Evolutionary conservation across 2,329 filamentous ascomycete genomes (phyloP), one percentile per base, ranked within the genome.

Genomic region (Nemania abortiva): DNA sequence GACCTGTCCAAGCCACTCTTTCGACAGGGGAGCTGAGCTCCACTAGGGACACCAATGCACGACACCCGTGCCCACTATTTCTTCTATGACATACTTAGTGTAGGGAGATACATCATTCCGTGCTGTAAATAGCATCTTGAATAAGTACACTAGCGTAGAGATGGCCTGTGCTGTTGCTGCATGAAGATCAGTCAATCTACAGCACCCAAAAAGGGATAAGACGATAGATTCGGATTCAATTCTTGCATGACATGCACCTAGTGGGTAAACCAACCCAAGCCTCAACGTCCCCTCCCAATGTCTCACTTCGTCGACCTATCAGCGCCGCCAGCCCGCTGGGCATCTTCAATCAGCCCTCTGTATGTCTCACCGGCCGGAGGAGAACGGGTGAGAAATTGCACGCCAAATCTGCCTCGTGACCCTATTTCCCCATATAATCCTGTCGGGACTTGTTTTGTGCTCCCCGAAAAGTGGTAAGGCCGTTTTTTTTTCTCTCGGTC

Each of bases 271-370:
- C 13, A 7, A 9, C 37, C 37, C 37, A 42, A 42, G 39, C 39
- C 39, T 42, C 39, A 42, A 15, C 15, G 39, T 42, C 39, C 15
- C 39, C 39, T 42, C 39, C 39, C 11, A 42, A 42, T 73, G 69
- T 73, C 71, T 73, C 64, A 71, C 64, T n/a, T 24, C 9, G 54
- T 59, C 54, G 66, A 34, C 60, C 69, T 62, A 71, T 71, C 64
- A 70, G 45, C 54, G 49, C 52, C 62, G 49, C 57, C 50, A 63
- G 49, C 13, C 37, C 49, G 57, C 58, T 50, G 22, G 22, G 58
- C 64, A 60, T 22, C 50, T 58, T 58, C 54, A 20, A 52, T 54
- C 57, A 58, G 60, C 63, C 63, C n/a, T 56, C 60, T 59, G 59
- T 61, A 68, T 73, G 71, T 73, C 71, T 72, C 69, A 72, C 69